A percentile compares a stretch with the other conserved stretches of the same genome.
phyloP scores from a whole-genome alignment of 2,329 filamentous ascomycete species.

The Eutypa lata region DNA sequence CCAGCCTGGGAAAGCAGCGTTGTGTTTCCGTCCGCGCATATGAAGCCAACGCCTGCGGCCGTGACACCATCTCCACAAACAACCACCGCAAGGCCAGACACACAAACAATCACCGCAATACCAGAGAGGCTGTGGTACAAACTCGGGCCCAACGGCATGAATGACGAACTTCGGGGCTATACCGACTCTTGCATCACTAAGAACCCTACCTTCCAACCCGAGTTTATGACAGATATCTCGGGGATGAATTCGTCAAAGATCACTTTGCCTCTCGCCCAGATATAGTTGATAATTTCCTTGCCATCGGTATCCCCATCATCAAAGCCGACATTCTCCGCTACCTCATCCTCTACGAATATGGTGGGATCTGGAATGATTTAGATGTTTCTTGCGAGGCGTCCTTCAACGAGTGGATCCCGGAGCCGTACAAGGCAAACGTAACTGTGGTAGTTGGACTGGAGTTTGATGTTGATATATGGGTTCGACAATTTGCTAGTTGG shows the following conservation, averaged over 20 bases:
- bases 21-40: not conserved
- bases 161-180: not conserved
- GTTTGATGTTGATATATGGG: slow-evolving; percentile 23
- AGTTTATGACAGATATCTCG: slow-evolving; percentile 28
- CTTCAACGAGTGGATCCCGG: slow-evolving; percentile 34
- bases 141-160: slow-evolving; percentile 1
- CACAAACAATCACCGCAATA: too few relatives aligned
- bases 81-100: too few relatives aligned
- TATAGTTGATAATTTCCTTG: slow-evolving; percentile 32
- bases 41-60: not conserved
- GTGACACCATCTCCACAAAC: not conserved
- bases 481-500: slow-evolving; percentile 28
- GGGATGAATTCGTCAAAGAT: slow-evolving; percentile 28
- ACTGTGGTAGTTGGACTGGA: slow-evolving; percentile 36
- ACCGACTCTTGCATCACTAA: slow-evolving; percentile 20
- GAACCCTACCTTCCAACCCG: slow-evolving; percentile 26
- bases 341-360: slow-evolving; percentile 35
- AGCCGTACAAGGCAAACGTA: slow-evolving; percentile 22
- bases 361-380: slow-evolving; percentile 40
- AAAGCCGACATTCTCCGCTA: slow-evolving; percentile 41
- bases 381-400: slow-evolving; percentile 33
- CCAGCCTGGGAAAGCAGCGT: not conserved
- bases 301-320: slow-evolving; percentile 33
- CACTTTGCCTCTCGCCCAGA: slow-evolving; percentile 32
- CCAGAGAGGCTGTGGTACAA: slow-evolving; percentile 8